phyloP scores from a whole-genome alignment of 2,329 filamentous ascomycete species.

The Emericellopsis cladophorae region DNA sequence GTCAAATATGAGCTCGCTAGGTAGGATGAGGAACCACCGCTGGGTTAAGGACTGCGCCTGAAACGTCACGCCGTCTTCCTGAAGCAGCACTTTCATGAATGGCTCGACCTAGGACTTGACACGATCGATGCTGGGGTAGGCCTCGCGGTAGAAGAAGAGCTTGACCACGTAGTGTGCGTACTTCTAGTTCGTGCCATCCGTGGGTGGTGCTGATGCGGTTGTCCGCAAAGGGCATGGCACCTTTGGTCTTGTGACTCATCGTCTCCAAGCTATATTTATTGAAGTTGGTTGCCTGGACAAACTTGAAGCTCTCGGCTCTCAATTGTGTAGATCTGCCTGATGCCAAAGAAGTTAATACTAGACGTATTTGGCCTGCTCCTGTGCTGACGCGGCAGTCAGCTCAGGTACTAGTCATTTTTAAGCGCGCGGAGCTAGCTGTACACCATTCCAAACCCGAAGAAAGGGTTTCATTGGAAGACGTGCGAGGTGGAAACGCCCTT shows the following conservation, averaged over 20 bases:
- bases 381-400: neutral
- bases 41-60: conserved; percentile 6
- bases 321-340: conserved; percentile 8
- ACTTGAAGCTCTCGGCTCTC: conserved; percentile 10
- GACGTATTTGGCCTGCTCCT: conserved; percentile 3
- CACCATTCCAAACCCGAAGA: neutral
- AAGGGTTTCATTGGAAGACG: neutral
- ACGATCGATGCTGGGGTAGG: conserved; percentile 7
- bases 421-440: neutral
- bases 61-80: conserved; percentile 7
- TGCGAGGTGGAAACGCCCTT: neutral
- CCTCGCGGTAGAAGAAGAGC: conserved; percentile 9
- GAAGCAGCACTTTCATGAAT: conserved; percentile 5
- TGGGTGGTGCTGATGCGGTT: conserved; percentile 6
- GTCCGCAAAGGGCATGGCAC: conserved; percentile 7
- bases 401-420: neutral
- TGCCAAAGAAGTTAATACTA: conserved; percentile 8
- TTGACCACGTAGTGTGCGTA: conserved; percentile 9
- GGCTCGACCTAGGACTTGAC: no score
- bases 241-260: conserved; percentile 7
- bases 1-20: neutral
- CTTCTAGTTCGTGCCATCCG: conserved; percentile 8
- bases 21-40: neutral
- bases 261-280: conserved; percentile 9
- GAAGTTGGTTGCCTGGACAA: conserved; percentile 9